Evolutionary conservation across 73 alveolate species (phyloP).

Genomic region (Durusdinium trenchii): DNA sequence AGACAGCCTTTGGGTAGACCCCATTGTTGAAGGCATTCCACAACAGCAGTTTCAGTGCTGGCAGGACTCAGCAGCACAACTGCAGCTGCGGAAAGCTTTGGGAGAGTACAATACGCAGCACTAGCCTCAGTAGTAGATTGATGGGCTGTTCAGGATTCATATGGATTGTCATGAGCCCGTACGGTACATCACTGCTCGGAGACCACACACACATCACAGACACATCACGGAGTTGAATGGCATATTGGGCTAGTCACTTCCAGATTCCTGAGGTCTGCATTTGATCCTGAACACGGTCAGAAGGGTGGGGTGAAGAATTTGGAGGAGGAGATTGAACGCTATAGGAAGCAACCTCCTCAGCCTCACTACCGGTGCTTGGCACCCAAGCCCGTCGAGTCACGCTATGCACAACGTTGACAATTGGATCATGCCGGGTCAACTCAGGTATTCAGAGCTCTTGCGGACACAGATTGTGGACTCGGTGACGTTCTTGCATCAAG

Average conservation of each 20-base stretch:
- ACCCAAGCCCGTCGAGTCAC: neutral
- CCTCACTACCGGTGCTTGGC: neutral
- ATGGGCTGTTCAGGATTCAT: neutral
- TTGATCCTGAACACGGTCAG: constrained; percentile 66
- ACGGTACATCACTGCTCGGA: neutral
- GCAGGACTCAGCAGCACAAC: constrained; percentile 74
- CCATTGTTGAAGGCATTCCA: neutral
- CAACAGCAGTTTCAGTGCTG: neutral
- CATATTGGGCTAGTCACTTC: too few relatives aligned
- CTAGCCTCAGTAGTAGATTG: too few relatives aligned
- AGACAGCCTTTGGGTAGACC: neutral
- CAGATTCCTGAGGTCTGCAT: constrained; percentile 15
- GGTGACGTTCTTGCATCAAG: constrained; percentile 67
- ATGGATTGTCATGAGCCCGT: neutral
- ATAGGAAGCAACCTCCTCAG: neutral
- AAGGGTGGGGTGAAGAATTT: constrained; percentile 74
- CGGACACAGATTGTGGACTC: constrained; percentile 89
- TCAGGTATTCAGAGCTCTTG: constrained; percentile 53
- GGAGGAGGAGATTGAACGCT: constrained; percentile 84
- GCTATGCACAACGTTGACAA: neutral
- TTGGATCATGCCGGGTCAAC: neutral
- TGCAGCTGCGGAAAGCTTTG: constrained; percentile 71
- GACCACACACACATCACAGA: neutral
- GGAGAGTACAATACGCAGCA: constrained; percentile 73
- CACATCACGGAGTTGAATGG: neutral